Conservation (phyloP, 305 asterid species). For the Galium porrigens region DNA sequence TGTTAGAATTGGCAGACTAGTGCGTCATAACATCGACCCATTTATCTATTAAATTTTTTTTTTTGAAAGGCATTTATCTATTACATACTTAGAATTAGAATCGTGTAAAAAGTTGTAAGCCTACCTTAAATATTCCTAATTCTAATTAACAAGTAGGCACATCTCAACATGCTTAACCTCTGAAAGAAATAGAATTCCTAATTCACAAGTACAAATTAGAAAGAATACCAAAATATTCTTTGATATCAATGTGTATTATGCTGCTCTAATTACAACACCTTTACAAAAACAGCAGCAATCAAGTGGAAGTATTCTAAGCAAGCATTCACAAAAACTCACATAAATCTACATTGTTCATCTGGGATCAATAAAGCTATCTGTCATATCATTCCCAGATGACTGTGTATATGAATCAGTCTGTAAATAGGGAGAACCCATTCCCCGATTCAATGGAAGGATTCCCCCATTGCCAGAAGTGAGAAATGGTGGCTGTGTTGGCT, state of each 20-base stretch:
- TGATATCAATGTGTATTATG: neutral
- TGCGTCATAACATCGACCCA: too few relatives aligned
- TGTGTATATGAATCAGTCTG: conserved; percentile 24
- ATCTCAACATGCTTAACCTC: too few relatives aligned
- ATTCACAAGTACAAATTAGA: neutral
- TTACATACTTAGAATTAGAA: too few relatives aligned
- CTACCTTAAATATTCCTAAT: too few relatives aligned
- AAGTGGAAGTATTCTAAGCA: neutral
- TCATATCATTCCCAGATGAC: conserved; percentile 33
- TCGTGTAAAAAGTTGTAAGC: too few relatives aligned
- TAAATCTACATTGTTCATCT: conserved; percentile 20
- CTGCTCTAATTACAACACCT: neutral
- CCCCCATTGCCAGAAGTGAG: conserved; percentile 25
- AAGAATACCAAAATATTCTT: neutral
- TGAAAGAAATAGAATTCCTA: too few relatives aligned
- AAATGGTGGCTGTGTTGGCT: conserved; percentile 46
- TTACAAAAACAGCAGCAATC: conserved; percentile 2
- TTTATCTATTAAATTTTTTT: too few relatives aligned
- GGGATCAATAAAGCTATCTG: conserved; percentile 34
- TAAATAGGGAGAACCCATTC: conserved; percentile 10
- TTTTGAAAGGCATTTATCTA: too few relatives aligned
- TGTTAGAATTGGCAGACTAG: neutral
- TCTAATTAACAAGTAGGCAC: too few relatives aligned
- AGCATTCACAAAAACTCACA: conserved; percentile 1
- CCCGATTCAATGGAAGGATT: conserved; percentile 11